Base-by-base conservation (phyloP, 2,329 filamentous ascomycete species). In the Trichoderma sp. region DNA sequence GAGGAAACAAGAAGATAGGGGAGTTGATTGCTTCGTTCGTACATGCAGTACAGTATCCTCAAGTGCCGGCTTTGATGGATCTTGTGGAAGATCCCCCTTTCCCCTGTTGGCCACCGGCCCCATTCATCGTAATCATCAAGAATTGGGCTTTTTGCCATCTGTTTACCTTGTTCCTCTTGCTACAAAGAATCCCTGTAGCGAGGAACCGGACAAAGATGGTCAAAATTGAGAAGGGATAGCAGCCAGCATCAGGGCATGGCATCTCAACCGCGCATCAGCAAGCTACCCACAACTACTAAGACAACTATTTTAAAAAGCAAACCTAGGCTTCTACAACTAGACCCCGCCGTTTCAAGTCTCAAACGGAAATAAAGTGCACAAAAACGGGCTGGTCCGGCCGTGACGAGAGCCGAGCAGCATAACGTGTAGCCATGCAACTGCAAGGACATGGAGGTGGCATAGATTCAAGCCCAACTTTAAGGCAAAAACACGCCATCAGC, bases 341-440 rank as follows among this genome's bases (percentile, higher is more conserved):
- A 35, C 38, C 69, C 59, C 59, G 69, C 27, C 56, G 59, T 64
- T 72, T 72, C 69, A 72, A 18, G 35, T 64, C n/a, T 64, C 59
- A 64, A 64, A 50, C 69, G 38, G 59, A 35, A 64, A 63, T 21
- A 21, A 21, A 35, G 50, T 53, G n/a, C 53, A 71, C 33, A 38
- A 33, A 33, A 33, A 56, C 62, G 33, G 33, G 62, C 62, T 65
- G 62, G 62, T 38, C 33, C 62, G 62, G 62, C 45, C 66, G 50
- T 31, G 66, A 24, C 45, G 45, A 59, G 29, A 50, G 56, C 56
- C 56, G 27, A 27, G 53, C 29, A 31, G 56, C 50, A 24, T 56
- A 56, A 21, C 5, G n/a, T 11, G 3, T 53, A 6, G 29, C 18
- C 59, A 62, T 33, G 60, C 60, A 35, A 35, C 33, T 33, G 60